Base-by-base conservation (phyloP, 495 filamentous ascomycete genomes). In the Acidiella bohemica region DNA sequence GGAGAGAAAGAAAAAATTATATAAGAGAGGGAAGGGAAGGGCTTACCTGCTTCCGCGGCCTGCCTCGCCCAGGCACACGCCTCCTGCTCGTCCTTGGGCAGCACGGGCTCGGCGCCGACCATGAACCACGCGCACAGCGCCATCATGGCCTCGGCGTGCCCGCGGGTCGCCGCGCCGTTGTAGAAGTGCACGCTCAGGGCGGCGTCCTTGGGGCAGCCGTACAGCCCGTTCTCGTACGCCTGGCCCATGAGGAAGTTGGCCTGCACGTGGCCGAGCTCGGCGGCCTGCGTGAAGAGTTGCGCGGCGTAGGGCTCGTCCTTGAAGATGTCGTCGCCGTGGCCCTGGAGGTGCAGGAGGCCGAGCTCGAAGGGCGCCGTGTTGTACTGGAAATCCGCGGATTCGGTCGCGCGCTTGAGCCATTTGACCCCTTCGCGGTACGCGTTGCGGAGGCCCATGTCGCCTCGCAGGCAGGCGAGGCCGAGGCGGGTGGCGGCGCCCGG, bases 111-210 rank as follows among this genome's bases (percentile, higher is more conserved):
- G 7, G 90, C 92, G 1, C 90, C 90, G 7, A 96, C 81, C 60
- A 99, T 78, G 59, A 95, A 99, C 90, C 90, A 99, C 11, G 90
- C 90, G 56, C 90, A 96, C 17, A 99, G 70, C 13, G 85, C 86
- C 86, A 99, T 93, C 88, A 94, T 94, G n/a, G 86, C 90, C 29
- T 80, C 68, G 0, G 85, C 68, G 57, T 93, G 81, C 1, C 81
- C 83, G 10, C 68, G 63, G 49, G 92, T 82, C 9, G 90, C 90
- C 8, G 90, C 90, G 3, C 74, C 77, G 5, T 87, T 96, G 59
- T 99, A 99, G 55, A 94, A 96, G 56, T 99, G 90, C 14, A 99
- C 85, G 50, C 85, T 93, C 37, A 99, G 60, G 2, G 87, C 87
- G 3, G 92, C 83, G 58, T 99, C 90, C 17, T 75, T 72, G 0